These are phyloP conservation scores for Neurospora sublineolata DNA, from an alignment of 495 filamentous ascomycete genomes.

Conservation along the genomic window DNA sequence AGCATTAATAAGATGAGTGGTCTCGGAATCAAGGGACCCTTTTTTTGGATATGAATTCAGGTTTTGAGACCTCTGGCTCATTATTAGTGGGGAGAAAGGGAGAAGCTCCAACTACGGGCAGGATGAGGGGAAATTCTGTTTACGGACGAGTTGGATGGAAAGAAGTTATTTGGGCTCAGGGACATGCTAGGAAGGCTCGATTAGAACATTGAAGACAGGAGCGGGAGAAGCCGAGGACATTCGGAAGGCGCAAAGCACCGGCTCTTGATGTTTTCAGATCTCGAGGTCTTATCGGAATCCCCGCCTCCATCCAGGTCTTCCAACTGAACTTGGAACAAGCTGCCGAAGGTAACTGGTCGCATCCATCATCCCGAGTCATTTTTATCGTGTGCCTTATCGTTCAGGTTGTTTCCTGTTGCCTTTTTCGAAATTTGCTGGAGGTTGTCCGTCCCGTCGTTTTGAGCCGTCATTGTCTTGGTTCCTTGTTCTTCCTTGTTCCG, in stretches of 20 bases:
- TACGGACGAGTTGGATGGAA: neutral
- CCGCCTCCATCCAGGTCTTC: too few relatives aligned
- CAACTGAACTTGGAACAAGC: too few relatives aligned
- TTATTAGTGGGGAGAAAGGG: too few relatives aligned
- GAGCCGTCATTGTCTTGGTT: too few relatives aligned
- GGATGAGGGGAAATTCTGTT: neutral
- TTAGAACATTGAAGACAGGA: neutral
- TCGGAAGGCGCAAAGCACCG: neutral
- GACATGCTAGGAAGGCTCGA: neutral
- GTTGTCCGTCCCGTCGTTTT: too few relatives aligned
- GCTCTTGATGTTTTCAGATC: neutral
- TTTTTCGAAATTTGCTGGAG: too few relatives aligned
- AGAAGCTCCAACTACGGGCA: too few relatives aligned
- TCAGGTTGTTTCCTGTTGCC: neutral
- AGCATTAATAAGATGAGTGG: neutral
- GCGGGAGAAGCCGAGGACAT: neutral
- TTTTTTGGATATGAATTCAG: neutral
- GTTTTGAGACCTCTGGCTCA: too few relatives aligned
- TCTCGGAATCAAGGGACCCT: neutral
- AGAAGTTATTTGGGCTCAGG: neutral
- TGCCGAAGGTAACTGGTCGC: neutral
- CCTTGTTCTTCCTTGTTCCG: neutral
- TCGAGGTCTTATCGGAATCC: neutral
- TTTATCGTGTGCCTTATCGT: neutral
- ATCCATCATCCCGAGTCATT: neutral